Base-by-base conservation (phyloP, 345 rosid genomes). In the Physaria fendleri region DNA sequence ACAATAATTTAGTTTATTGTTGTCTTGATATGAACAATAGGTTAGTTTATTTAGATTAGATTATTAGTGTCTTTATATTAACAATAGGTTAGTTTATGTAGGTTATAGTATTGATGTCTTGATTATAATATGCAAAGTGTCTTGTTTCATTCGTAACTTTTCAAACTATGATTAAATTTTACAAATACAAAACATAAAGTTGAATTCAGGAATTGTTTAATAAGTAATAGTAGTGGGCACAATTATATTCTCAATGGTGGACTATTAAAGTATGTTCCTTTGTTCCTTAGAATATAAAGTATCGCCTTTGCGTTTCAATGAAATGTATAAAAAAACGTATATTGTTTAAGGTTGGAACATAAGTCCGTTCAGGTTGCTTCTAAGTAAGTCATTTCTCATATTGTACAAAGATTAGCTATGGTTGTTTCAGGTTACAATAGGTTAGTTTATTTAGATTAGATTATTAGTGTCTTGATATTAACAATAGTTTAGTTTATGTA, bases 211-310 rank as follows among this genome's bases (percentile, higher is more conserved):
- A 68, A 46, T 51, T 68, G 49, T 52, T 52, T 60, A 25, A 33
- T 34, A 16, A 61, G 5, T 24, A 39, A 4, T 6, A 30, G n/a
- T 45, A 68, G 73, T 68, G 67, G 56, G n/a, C 6, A 15, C 44
- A 67, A 28, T 61, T 47, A 29, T 69, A 69, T 69, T 61, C 53
- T 62, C 59, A 10, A 53, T 69, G 44, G 47, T 69, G 62, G 73
- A 61, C 12, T 33, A 53, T 61, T 69, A 68, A 69, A 69, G 73
- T 53, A 51, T 68, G 72, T 27, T 59, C 60, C 20, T 67, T 59
- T 56, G 40, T 64, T 65, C 32, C 39, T 56, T 32, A 7, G 41
- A 63, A 70, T 63, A 30, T 2, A 47, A 70, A 43, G 43, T 38
- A 4, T 55, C 4, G 18, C 64, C n/a, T n/a, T n/a, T n/a, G n/a